Evolutionary conservation across 1,139 yeast genomes (phyloP), one percentile per base, ranked within the genome.

Genomic region (Candida sp.): DNA sequence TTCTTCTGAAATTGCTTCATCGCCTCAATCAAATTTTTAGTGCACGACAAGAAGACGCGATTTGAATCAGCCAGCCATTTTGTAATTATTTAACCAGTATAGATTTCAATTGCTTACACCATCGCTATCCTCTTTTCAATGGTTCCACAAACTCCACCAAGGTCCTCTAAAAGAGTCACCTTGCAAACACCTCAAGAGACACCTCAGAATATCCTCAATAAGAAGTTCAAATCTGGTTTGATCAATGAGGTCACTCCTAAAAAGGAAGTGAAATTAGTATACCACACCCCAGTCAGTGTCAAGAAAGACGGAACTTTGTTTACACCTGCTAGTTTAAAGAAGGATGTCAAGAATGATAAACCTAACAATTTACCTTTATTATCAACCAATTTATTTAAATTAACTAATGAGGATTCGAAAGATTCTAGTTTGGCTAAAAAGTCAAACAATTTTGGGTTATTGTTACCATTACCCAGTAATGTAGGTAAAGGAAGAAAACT

Each of bases 381-480:
- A 6, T 11, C 38, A 15, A 29, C 33, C 34, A 29, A 37, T 19
- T 29, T 37, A 11, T 29, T 27, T 4, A 37, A 27, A 5, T 37
- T 37, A 9, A 19, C 39, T 22, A 27, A 29, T 29, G 9, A 7
- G 11, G 34, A 21, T 29, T 5, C 19, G 2, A 27, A 37, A 29
- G 11, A 8, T 7, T 3, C 40, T 8, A 38, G 35, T 11, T 15
- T 15, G 19, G 19, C 19, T 15, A 42, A 25, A 21, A 48, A 42
- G 12, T 47, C 47, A 45, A 9, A 51, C 37, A 44, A 64, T 23
- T 61, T 67, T 48, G 69, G 70, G 4, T 51, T 62, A 33, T 54
- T 71, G 33, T 56, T 71, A 40, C 77, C 77, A 2, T 62, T 68
- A n/a, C 75, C 74, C 2, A 67, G 75, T 1, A 68, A 71, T 0